Evolutionary conservation across 1,284 basidiomycete genomes (phyloP).

Genomic region (Ustilago curta): DNA sequence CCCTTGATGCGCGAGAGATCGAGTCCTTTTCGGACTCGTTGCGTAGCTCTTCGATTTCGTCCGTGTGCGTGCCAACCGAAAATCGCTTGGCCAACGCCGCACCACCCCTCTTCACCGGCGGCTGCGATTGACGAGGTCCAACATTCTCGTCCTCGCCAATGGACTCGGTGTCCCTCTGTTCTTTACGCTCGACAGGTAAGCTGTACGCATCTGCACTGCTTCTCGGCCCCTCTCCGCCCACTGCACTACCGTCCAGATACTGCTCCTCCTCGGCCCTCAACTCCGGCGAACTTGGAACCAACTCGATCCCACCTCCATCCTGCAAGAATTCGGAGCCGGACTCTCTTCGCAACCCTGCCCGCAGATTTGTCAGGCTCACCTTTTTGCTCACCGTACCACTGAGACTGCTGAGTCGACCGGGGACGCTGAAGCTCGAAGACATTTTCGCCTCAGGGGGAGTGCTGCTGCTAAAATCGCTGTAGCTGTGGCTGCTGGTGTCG

Average conservation of each 20-base stretch:
- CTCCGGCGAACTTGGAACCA: conserved; percentile 26
- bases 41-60: conserved; percentile 20
- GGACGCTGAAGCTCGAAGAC: conserved; percentile 21
- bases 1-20: conserved; percentile 20
- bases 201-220: conserved; percentile 44
- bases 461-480: not conserved
- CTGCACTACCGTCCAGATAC: not conserved
- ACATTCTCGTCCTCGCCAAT: no score
- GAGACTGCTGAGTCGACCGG: conserved; percentile 42
- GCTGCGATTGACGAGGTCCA: not conserved
- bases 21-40: conserved; percentile 20
- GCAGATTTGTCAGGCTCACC: conserved; percentile 32
- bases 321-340: conserved; percentile 16
- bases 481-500: conserved; percentile 4
- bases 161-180: no score
- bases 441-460: not conserved
- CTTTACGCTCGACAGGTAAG: no score
- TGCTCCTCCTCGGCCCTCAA: not conserved
- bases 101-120: conserved; percentile 17
- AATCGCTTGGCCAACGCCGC: conserved; percentile 2
- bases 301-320: conserved; percentile 21
- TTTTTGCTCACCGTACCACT: conserved; percentile 22
- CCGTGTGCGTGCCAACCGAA: conserved; percentile 11
- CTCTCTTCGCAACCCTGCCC: conserved; percentile 19
- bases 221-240: conserved; percentile 12